These are phyloP conservation scores for Venturia carpophila DNA, from an alignment of 2,329 filamentous ascomycete genomes.

Conservation along the genomic window DNA sequence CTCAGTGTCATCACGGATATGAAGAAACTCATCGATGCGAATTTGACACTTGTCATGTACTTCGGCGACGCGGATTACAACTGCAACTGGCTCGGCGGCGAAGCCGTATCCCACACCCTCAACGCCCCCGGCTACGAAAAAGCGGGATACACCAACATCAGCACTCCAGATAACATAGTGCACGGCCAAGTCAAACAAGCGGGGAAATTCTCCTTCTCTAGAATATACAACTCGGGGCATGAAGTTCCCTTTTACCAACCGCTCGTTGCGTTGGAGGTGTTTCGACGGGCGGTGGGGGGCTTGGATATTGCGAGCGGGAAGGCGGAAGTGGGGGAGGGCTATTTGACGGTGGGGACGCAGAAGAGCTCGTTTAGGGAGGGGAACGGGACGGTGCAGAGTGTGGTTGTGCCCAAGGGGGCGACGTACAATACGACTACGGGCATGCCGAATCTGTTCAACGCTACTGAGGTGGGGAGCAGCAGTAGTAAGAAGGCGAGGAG, in stretches of 20 bases:
- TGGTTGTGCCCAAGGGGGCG: slow-evolving; percentile 35
- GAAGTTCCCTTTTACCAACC: slow-evolving; percentile 50
- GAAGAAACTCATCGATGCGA: slow-evolving; percentile 32
- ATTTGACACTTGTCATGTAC: slow-evolving; percentile 37
- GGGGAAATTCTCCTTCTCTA: slow-evolving; percentile 43
- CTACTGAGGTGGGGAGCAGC: neutral
- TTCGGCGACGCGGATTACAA: slow-evolving; percentile 44
- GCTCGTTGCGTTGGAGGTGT: slow-evolving; percentile 41
- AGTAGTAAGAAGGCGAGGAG: neutral
- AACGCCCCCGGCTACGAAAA: slow-evolving; percentile 34
- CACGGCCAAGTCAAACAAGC: slow-evolving; percentile 48
- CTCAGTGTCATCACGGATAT: slow-evolving; percentile 37
- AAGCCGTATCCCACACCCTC: slow-evolving; percentile 36
- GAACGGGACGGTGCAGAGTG: slow-evolving; percentile 39
- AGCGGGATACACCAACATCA: slow-evolving; percentile 44
- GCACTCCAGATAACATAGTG: slow-evolving; percentile 38
- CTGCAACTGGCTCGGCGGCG: slow-evolving; percentile 41
- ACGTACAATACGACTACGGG: slow-evolving; percentile 43
- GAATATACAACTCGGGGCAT: slow-evolving; percentile 44
- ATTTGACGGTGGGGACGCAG: slow-evolving; percentile 30
- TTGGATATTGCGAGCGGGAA: slow-evolving; percentile 45
- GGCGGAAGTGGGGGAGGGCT: slow-evolving; percentile 23
- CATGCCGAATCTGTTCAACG: slow-evolving; percentile 31
- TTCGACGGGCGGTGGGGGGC: slow-evolving; percentile 42
- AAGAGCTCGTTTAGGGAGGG: slow-evolving; percentile 37